A percentile compares a stretch with the other conserved stretches of the same genome.
Evolutionary conservation across 805 yeast species (phyloP).

Genomic region (Sungouiozyma ichnusensis): DNA sequence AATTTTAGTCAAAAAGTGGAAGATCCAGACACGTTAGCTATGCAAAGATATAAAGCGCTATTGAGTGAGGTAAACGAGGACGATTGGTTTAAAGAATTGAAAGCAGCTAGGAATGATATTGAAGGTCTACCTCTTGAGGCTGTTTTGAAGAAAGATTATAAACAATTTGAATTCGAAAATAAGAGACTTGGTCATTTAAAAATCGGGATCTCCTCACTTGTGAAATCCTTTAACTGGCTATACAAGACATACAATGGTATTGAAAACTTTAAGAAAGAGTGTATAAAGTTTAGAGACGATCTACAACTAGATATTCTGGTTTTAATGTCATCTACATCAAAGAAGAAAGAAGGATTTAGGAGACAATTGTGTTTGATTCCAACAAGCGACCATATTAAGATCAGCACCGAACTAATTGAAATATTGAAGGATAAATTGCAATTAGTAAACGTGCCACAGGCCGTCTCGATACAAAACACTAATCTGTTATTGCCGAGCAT

Average conservation of each 20-base stretch:
- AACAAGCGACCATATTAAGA: conserved; percentile 9
- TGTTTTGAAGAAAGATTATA: conserved; percentile 74
- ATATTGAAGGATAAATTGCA: conserved; percentile 10
- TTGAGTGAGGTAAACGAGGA: conserved; percentile 9
- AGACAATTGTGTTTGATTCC: conserved; percentile 36
- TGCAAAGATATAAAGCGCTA: conserved; percentile 29
- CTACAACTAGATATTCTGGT: conserved; percentile 32
- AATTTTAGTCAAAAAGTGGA: conserved; percentile 58
- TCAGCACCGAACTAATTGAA: conserved; percentile 7
- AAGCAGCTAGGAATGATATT: conserved; percentile 50
- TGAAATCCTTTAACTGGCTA: conserved; percentile 52
- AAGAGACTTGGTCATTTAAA: conserved; percentile 14
- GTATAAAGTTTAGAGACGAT: conserved; percentile 19
- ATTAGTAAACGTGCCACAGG: conserved; percentile 4
- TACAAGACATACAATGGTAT: conserved; percentile 25
- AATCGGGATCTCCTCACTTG: conserved; percentile 72
- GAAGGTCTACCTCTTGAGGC: conserved; percentile 49
- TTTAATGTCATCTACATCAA: conserved; percentile 39
- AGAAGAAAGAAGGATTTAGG: conserved; percentile 23
- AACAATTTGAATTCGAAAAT: conserved; percentile 44
- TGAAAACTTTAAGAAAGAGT: conserved; percentile 13
- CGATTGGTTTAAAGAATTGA: conserved; percentile 28
- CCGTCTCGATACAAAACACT: neutral
- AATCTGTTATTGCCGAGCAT: too few relatives aligned
- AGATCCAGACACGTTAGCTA: conserved; percentile 41